Evolutionary conservation across 2,329 filamentous ascomycete species (phyloP), one percentile per base, ranked within the genome.

Genomic region (Pseudogymnoascus sp.): DNA sequence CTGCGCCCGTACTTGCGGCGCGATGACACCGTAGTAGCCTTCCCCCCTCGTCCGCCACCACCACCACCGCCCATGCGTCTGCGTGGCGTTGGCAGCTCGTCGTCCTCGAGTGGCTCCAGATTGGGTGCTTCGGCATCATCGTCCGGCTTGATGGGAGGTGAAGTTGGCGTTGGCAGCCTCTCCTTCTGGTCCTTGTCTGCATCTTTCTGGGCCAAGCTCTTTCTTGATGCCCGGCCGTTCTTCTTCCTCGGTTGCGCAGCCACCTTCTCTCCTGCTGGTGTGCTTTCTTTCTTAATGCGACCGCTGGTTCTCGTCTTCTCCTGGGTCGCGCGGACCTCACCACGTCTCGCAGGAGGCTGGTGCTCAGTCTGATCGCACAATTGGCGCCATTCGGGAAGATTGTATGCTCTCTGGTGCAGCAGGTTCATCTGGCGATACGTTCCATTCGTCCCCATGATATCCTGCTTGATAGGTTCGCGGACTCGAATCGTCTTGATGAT

Each of bases 361-460:
- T 99, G 92, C 71, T 96, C 93, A 73, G 91, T 93, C 76, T 97
- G 92, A 67, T 97, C 90, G 74, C 93, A 97, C 40, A 97, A 82
- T 63, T 90, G 85, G 69, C 92, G 91, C 95, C 95, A 99, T 76
- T 99, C 93, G 0, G 93, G 93, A 4, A 99, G 81, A 70, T 97
- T 99, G 79, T 99, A 99, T 13, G 92, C 92, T 74, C 95, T 85
- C 74, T 96, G 91, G 77, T 97, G 96, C 71, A 97, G 87, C 65
- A 99, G 93, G 73, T 99, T 99, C 72, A 95, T 91, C 75, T 99
- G 95, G 36, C 93, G 93, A 74, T 97, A 99, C 64, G 91, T 96
- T 64, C 95, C 96, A 73, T 93, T 91, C 61, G 90, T 91, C 44
- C 95, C 95, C 81, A 96, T 93, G 71, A 99, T 99, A 71, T 99